These are phyloP conservation scores for Tubosaeta sp. DNA, from an alignment of 768 basidiomycete species.

Conservation along the genomic window DNA sequence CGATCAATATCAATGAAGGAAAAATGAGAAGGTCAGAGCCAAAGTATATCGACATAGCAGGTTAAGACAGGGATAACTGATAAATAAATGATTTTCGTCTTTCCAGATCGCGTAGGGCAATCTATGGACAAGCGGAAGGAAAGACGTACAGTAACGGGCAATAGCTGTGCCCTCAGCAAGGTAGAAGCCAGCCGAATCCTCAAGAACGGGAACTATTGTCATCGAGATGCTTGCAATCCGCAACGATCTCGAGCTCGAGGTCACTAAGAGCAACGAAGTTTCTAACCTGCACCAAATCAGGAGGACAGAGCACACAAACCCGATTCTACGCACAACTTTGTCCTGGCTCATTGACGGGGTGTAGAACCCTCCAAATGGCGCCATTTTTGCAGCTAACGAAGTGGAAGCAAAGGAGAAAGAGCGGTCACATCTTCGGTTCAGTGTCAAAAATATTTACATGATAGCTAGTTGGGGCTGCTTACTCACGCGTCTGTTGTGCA, in stretches of 20 bases:
- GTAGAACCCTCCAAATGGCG: slow-evolving; percentile 63
- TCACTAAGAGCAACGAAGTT: slow-evolving; percentile 60
- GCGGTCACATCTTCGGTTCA: slow-evolving; percentile 14
- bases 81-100: slow-evolving; percentile 31
- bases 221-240: slow-evolving; percentile 53
- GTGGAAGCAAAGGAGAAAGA: slow-evolving; percentile 7
- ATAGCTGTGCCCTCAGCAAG: slow-evolving; percentile 78
- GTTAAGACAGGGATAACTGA: slow-evolving; percentile 78
- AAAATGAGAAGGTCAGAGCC: slow-evolving; percentile 7
- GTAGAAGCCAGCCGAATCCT: slow-evolving; percentile 70
- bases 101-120: slow-evolving; percentile 13
- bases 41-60: slow-evolving; percentile 44
- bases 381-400: slow-evolving; percentile 38
- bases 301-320: not conserved
- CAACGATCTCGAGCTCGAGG: slow-evolving; percentile 50
- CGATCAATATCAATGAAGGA: slow-evolving; percentile 7
- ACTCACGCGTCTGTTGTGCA: too few species aligned
- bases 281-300: slow-evolving; percentile 34
- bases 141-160: slow-evolving; percentile 80
- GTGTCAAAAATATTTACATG: slow-evolving; percentile 6
- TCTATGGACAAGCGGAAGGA: slow-evolving; percentile 5
- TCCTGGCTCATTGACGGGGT: slow-evolving; percentile 41
- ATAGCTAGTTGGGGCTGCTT: too few species aligned
- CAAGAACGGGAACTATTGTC: slow-evolving; percentile 82
- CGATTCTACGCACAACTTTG: slow-evolving; percentile 39